phyloP scores from a whole-genome alignment of 768 basidiomycete genomes.

The Psilocybe subaeruginosa region DNA sequence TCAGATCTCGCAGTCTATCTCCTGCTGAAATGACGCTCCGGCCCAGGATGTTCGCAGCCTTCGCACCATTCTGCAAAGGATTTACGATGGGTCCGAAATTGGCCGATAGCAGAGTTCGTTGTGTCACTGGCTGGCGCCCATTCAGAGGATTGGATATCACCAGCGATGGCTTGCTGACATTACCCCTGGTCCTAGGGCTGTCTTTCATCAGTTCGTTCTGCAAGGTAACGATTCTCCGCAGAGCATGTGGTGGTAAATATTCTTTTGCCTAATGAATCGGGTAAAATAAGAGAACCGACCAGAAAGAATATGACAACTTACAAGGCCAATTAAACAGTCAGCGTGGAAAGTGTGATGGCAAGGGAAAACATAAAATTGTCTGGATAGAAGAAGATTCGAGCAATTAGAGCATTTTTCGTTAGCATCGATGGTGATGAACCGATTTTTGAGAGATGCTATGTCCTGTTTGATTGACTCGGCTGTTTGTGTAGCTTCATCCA shows the following conservation, averaged over 20 bases:
- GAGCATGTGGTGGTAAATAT: conserved; percentile 77
- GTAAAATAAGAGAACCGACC: conserved; percentile 5
- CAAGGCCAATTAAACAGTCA: conserved; percentile 93
- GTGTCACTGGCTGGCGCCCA: conserved; percentile 47
- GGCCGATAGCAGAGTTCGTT: conserved; percentile 71
- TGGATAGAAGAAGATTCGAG: conserved; percentile 70
- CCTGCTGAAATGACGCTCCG: conserved; percentile 86
- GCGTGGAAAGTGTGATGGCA: conserved; percentile 98
- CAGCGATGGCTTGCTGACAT: conserved; percentile 32
- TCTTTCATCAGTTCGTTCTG: conserved; percentile 83
- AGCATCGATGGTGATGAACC: conserved; percentile 91
- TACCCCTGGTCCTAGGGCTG: conserved; percentile 27
- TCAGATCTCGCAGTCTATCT: conserved; percentile 87
- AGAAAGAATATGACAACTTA: conserved; percentile 41
- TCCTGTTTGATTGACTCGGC: conserved; percentile 95
- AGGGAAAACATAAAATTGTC: conserved; percentile 99
- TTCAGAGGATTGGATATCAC: conserved; percentile 27
- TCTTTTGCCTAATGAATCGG: conserved; percentile 78
- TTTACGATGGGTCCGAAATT: conserved; percentile 60
- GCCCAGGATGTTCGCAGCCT: conserved; percentile 69
- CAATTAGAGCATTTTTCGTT: conserved; percentile 88
- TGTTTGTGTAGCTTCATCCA: conserved; percentile 93
- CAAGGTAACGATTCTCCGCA: conserved; percentile 84
- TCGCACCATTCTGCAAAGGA: conserved; percentile 64
- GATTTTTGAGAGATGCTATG: conserved; percentile 79